phyloP scores from a whole-genome alignment of 2,329 filamentous ascomycete species.

The Parascedosporium putredinis region DNA sequence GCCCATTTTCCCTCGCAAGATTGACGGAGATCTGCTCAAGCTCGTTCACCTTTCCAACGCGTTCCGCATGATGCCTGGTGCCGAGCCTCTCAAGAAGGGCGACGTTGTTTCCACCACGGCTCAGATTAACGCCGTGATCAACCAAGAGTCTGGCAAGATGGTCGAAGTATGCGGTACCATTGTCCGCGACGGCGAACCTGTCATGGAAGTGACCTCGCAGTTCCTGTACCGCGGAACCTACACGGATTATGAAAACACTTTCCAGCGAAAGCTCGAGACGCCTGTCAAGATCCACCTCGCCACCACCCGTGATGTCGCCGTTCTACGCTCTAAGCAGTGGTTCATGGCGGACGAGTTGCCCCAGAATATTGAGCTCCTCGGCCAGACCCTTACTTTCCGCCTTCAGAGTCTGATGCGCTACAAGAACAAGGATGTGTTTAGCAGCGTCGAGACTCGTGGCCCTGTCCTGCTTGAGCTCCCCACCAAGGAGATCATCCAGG shows the following conservation, averaged over 20 bases:
- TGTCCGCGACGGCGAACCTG: conserved; percentile 65
- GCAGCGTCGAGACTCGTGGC: conserved; percentile 81
- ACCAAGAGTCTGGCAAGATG: conserved; percentile 98
- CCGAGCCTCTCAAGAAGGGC: conserved; percentile 88
- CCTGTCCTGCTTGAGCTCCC: conserved; percentile 90
- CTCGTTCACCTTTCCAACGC: conserved; percentile 94
- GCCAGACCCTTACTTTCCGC: conserved; percentile 92
- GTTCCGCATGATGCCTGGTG: conserved; percentile 96
- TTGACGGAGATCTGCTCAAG: conserved; percentile 92
- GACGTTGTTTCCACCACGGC: conserved; percentile 88
- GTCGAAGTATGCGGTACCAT: conserved; percentile 99
- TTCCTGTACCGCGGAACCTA: conserved; percentile 94
- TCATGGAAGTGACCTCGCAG: conserved; percentile 98
- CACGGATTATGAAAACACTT: conserved; percentile 93
- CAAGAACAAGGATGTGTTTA: conserved; percentile 91
- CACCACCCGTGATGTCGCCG: conserved; percentile 83
- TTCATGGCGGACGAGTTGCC: conserved; percentile 66
- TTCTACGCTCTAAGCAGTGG: conserved; percentile 96
- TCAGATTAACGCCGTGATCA: conserved; percentile 94
- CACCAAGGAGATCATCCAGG: conserved; percentile 93
- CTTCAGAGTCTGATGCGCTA: conserved; percentile 83
- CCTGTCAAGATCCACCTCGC: conserved; percentile 86
- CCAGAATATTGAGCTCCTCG: conserved; percentile 73
- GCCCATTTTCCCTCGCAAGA: conserved; percentile 93
- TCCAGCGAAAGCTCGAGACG: conserved; percentile 93